Conservation (phyloP, 345 rosid species). For the Passiflora organensis region DNA sequence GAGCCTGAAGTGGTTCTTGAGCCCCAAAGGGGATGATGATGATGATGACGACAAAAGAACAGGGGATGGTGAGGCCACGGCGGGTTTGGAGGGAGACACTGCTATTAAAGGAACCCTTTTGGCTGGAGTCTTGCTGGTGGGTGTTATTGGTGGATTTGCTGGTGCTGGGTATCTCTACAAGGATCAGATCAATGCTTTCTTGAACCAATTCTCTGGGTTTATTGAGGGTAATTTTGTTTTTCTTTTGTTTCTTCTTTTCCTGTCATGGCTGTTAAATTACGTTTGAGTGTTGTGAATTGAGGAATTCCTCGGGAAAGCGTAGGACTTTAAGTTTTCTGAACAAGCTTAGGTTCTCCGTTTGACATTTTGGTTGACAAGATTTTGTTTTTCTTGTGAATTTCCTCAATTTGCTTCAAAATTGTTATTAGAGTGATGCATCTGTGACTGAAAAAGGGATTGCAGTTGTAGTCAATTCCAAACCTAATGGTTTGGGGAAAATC, state of each 20-base stretch:
- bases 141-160: slow-evolving; percentile 81
- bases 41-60: slow-evolving; percentile 24
- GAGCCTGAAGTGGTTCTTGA: slow-evolving; percentile 66
- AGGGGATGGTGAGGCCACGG: slow-evolving; percentile 15
- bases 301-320: no score
- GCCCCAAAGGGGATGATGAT: slow-evolving; percentile 40
- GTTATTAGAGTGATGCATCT: no score
- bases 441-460: no score
- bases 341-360: neutral
- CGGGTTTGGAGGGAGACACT: slow-evolving; percentile 40
- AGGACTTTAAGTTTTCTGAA: no score
- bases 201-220: slow-evolving; percentile 69
- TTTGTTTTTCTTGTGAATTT: neutral
- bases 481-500: no score
- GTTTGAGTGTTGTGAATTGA: no score
- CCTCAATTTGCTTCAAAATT: no score
- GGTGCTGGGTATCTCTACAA: slow-evolving; percentile 66
- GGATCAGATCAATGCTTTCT: slow-evolving; percentile 76
- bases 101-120: slow-evolving; percentile 76
- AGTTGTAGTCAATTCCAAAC: no score
- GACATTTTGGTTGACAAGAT: neutral
- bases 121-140: slow-evolving; percentile 79
- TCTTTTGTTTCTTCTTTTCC: no score
- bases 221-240: slow-evolving; percentile 58
- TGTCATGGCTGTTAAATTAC: no score